Conservation (phyloP, 441 rosid genomes). For the Brassica hybrid region DNA sequence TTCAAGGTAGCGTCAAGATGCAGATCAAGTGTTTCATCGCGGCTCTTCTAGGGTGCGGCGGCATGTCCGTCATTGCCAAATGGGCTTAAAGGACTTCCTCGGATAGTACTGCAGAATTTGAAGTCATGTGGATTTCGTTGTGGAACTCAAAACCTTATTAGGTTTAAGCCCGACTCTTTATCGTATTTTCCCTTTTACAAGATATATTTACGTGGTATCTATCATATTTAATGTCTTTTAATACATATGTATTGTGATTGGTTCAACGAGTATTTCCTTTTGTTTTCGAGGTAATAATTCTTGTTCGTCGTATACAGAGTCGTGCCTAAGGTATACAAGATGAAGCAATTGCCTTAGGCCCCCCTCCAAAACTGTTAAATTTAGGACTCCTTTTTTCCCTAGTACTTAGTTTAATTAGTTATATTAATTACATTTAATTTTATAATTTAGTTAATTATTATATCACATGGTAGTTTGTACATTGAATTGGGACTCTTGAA, state of each 20-base stretch:
- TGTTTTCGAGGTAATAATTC: neutral
- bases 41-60: constrained; percentile 43
- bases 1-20: constrained; percentile 45
- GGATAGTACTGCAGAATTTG: neutral
- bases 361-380: too few species aligned
- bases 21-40: constrained; percentile 38
- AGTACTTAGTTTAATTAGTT: too few species aligned
- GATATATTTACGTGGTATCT: neutral
- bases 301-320: neutral
- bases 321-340: too few species aligned
- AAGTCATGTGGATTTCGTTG: neutral
- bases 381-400: too few species aligned
- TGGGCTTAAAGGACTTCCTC: constrained; percentile 38
- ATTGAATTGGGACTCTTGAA: too few species aligned
- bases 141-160: neutral
- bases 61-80: constrained; percentile 39
- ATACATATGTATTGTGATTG: neutral
- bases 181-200: too few species aligned
- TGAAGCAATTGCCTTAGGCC: too few species aligned
- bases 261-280: neutral
- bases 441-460: too few species aligned
- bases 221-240: neutral
- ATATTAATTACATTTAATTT: too few species aligned
- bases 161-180: too few species aligned
- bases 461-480: too few species aligned